Conservation (phyloP, 2,329 filamentous ascomycete genomes). For the Colletotrichum sp. region DNA sequence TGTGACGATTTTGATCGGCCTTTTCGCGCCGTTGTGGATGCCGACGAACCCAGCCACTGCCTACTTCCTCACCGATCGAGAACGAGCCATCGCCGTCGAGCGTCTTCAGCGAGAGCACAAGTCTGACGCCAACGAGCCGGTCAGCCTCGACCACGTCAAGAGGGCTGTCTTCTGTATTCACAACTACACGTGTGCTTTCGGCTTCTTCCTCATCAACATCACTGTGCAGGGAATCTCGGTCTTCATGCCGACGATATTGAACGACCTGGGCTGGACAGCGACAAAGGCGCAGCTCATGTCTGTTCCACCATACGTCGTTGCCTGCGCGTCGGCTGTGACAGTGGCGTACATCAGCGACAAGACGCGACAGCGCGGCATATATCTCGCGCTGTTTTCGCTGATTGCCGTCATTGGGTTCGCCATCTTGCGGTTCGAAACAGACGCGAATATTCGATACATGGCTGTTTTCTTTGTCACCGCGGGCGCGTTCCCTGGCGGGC, state of each 20-base stretch:
- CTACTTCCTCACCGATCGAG: conserved; percentile 55
- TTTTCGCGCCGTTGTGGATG: conserved; percentile 55
- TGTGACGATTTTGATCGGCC: conserved; percentile 53
- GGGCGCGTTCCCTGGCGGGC: conserved; percentile 63
- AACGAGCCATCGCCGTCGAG: conserved; percentile 58
- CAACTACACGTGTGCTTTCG: conserved; percentile 62
- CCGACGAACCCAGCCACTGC: conserved; percentile 53
- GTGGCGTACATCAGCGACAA: conserved; percentile 46
- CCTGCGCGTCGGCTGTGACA: conserved; percentile 42
- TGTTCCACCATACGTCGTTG: conserved; percentile 48
- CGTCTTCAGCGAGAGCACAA: conserved; percentile 56
- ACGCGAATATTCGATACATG: conserved; percentile 51
- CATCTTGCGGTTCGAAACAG: conserved; percentile 50
- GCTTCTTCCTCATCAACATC: conserved; percentile 66
- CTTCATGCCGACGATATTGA: conserved; percentile 55
- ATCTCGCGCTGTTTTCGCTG: conserved; percentile 41
- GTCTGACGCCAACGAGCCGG: conserved; percentile 48
- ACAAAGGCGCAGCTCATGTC: conserved; percentile 47
- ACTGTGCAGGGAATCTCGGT: conserved; percentile 60
- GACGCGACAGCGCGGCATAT: conserved; percentile 40
- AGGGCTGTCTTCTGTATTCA: conserved; percentile 59
- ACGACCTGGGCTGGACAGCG: conserved; percentile 42
- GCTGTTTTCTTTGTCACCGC: conserved; percentile 61
- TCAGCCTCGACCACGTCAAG: conserved; percentile 54
- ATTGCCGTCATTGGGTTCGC: conserved; percentile 56